A percentile compares a stretch with the other conserved stretches of the same genome.
phyloP scores from a whole-genome alignment of 441 rosid genomes.

The Capsella rubella region DNA sequence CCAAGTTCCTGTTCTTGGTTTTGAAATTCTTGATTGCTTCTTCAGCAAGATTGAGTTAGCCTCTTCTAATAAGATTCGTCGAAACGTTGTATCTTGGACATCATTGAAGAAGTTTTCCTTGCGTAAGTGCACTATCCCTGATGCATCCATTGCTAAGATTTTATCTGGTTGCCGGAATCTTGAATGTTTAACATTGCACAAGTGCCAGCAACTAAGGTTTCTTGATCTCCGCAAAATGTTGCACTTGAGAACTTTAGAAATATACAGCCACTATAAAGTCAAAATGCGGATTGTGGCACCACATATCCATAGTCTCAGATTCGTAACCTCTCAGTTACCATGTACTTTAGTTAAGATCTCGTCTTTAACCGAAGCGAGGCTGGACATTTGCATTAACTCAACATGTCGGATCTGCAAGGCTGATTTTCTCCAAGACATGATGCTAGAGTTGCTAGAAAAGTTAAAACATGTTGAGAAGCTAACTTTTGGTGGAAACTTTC shows the following conservation, averaged over 20 bases:
- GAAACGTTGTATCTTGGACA: background rate
- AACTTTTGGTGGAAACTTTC: no score
- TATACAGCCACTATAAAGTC: background rate
- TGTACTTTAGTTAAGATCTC: no score
- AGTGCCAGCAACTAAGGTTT: background rate
- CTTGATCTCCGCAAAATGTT: background rate
- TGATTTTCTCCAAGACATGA: no score
- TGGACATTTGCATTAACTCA: no score
- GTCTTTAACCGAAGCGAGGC: no score
- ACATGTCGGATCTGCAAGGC: no score
- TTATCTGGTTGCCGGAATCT: background rate
- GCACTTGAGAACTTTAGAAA: background rate
- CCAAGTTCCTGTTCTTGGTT: background rate
- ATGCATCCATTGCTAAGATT: background rate
- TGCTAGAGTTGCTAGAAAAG: no score
- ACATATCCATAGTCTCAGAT: no score
- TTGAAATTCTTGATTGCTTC: background rate
- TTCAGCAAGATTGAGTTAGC: background rate
- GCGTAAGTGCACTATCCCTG: background rate
- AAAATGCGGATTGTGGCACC: background rate
- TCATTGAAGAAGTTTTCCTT: background rate
- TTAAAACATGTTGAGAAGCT: no score
- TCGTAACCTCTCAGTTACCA: no score
- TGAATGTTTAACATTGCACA: background rate
- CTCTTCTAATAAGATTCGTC: no score